Conservation (phyloP, 176 grass and related monocot species). For the sorghum (Sorghum bicolor) region Sorghum_bicolor_NCBIv3 NC_012875.2:31732501-31733000, state of each 20-base stretch:
- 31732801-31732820: slow-evolving; percentile 88
- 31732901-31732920: slow-evolving; percentile 23
- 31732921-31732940: slow-evolving; percentile 1
- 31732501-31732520: neutral
- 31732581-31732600: neutral
- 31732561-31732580: neutral
- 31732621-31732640: neutral
- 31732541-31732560: neutral
- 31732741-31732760: slow-evolving; percentile 71
- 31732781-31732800: slow-evolving; percentile 98
- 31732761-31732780: slow-evolving; percentile 92
- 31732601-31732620: neutral
- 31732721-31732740: slow-evolving; percentile 93
- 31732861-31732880: slow-evolving; percentile 21
- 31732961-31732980: slow-evolving; percentile 4
- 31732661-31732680: neutral
- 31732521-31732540: neutral
- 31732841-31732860: neutral
- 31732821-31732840: neutral
- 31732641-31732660: neutral
- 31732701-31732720: slow-evolving; percentile 45
- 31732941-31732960: slow-evolving; percentile 28
- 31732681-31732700: neutral
- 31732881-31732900: neutral
- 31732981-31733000: slow-evolving; percentile 13